Base-by-base conservation (phyloP, 495 filamentous ascomycete species). In the Neurospora sp. region DNA sequence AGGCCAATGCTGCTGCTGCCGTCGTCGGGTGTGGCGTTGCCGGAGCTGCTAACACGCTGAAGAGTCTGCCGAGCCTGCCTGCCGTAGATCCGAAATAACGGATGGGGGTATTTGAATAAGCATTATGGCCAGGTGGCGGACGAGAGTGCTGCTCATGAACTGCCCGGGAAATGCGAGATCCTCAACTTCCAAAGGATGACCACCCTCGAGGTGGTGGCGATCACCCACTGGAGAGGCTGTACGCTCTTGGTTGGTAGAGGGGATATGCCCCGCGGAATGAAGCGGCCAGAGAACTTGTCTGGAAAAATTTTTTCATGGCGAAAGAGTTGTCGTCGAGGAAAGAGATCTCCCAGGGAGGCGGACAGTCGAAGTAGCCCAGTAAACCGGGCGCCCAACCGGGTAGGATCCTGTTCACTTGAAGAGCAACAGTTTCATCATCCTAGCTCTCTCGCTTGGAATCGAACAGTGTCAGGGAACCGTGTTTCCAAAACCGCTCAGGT, bases 21-120 rank as follows among this genome's bases (percentile, higher is more conserved):
- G 40, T 42, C 40, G 40, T 42, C 40, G 40, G 40, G 40, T 42
- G 14, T 42, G 40, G 40, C 40, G 40, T 42, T 42, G 40, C 40
- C 40, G 40, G 14, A 42, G 40, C 40, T 42, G 14, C 14, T 14
- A 44, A 85, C 81, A 85, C 80, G 83, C 81, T 83, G 81, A 82
- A 81, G 79, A 83, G 82, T 31, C 75, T 78, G 71, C 76, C 42
- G 70, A 75, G 74, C 73, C 73, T 53, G 39, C 71, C 65, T 73
- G 73, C 75, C 72, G 69, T 73, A 72, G 71, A 80, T 75, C 73
- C 75, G 73, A 78, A 71, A 80, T 20, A 20, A 20, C 44, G 18
- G 44, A 48, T 48, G 45, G 45, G 73, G 20, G 45, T 53, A 27
- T 53, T 53, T 53, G 45, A 53, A 27, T 14, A 27, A 22, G 45